A percentile compares a stretch with the other conserved stretches of the same genome.
phyloP scores from a whole-genome alignment of 2,329 filamentous ascomycete genomes.

The Diaporthe sp. region DNA sequence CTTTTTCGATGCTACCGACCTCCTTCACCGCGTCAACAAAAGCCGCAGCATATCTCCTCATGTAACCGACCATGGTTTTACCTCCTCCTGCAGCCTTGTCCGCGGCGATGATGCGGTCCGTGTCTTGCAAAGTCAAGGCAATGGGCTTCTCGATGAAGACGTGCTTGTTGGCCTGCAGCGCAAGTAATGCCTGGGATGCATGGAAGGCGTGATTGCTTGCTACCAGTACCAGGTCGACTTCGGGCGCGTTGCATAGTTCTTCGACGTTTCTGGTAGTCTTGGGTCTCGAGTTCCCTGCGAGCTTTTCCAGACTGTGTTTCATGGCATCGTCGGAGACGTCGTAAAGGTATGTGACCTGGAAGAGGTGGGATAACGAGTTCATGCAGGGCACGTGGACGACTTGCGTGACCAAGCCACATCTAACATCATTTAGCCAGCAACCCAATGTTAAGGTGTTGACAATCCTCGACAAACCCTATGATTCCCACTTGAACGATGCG shows the following conservation, averaged over 20 bases:
- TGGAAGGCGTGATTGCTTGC: slow-evolving; percentile 68
- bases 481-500: slow-evolving; percentile 15
- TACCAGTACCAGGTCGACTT: slow-evolving; percentile 50
- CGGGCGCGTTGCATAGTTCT: slow-evolving; percentile 56
- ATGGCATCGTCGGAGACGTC: slow-evolving; percentile 58
- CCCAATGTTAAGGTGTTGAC: too few relatives aligned
- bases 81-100: slow-evolving; percentile 56
- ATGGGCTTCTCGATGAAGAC: slow-evolving; percentile 73
- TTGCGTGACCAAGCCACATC: slow-evolving; percentile 48
- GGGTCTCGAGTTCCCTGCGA: slow-evolving; percentile 41
- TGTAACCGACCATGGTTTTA: slow-evolving; percentile 71
- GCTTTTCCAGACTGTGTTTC: slow-evolving; percentile 45
- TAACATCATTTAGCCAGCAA: not conserved
- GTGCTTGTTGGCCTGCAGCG: slow-evolving; percentile 67
- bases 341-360: slow-evolving; percentile 62
- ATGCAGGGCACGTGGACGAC: slow-evolving; percentile 67
- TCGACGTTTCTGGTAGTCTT: slow-evolving; percentile 53
- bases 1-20: slow-evolving; percentile 15
- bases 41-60: slow-evolving; percentile 70
- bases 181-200: slow-evolving; percentile 62
- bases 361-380: slow-evolving; percentile 58
- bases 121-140: slow-evolving; percentile 61
- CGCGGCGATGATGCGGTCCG: slow-evolving; percentile 62
- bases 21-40: slow-evolving; percentile 69
- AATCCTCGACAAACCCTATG: not conserved